These are phyloP conservation scores for Monilinia laxa DNA, from an alignment of 2,329 filamentous ascomycete genomes.

Conservation along the genomic window DNA sequence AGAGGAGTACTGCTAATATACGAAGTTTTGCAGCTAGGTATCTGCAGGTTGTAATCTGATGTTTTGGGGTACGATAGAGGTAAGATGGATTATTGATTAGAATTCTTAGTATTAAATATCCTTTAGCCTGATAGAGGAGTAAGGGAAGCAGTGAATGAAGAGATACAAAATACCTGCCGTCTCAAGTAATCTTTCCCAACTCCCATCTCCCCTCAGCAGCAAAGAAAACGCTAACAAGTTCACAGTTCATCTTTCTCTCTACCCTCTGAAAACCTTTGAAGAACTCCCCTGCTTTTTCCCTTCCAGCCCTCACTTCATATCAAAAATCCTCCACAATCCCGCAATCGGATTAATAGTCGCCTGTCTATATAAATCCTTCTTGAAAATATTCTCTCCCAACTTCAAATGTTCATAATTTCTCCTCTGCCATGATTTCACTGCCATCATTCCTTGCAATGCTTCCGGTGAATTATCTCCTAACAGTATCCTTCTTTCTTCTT, in stretches of 20 bases:
- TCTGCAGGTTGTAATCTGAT: too few species aligned
- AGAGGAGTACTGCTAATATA: too few species aligned
- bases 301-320: slow-evolving; percentile 22
- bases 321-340: slow-evolving; percentile 27
- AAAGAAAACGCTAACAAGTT: neutral
- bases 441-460: slow-evolving; percentile 26
- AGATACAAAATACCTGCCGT: neutral
- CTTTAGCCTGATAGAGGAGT: neutral
- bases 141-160: too few species aligned
- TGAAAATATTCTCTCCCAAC: slow-evolving; percentile 28
- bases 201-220: too few species aligned
- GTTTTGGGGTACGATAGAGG: neutral
- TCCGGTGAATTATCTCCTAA: slow-evolving; percentile 25
- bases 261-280: too few species aligned
- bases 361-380: slow-evolving; percentile 24
- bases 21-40: too few species aligned
- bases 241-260: neutral
- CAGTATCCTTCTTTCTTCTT: slow-evolving; percentile 24
- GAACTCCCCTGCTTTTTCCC: neutral
- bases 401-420: slow-evolving; percentile 25
- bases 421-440: slow-evolving; percentile 25
- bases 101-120: neutral
- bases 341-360: slow-evolving; percentile 26
- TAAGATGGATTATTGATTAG: neutral
- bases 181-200: too few species aligned